Percentiles rank a stretch among this genome's conserved stretches.
Conservation (phyloP, 1,139 yeast species). For the Eremothecium cymbalariae region DNA sequence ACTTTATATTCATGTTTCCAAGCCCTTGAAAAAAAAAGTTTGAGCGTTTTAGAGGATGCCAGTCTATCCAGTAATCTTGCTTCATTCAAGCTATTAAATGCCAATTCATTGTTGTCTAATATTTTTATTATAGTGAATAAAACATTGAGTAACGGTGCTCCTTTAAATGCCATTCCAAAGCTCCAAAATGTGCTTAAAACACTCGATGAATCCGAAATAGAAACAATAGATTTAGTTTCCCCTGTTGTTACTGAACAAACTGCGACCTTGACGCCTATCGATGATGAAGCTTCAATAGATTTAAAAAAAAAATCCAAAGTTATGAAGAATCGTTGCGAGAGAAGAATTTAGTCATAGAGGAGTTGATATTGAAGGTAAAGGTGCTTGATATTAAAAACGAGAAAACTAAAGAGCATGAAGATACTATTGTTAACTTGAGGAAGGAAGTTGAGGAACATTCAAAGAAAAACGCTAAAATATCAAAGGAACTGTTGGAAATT, state of each 20-base stretch:
- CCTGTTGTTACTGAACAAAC: not conserved
- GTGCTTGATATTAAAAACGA: conserved; percentile 10
- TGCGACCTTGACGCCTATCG: not conserved
- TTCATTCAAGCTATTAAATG: not conserved
- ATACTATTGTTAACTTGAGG: conserved; percentile 1
- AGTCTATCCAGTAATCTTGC: not conserved
- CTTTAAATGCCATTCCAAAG: not conserved
- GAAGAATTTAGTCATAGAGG: conserved; percentile 7
- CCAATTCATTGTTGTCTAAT: not conserved
- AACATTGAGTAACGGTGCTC: not conserved
- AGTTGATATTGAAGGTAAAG: conserved; percentile 10
- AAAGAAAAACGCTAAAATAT: conserved; percentile 1
- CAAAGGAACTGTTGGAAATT: not conserved
- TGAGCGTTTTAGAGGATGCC: not conserved
- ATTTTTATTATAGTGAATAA: not conserved
- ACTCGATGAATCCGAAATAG: not conserved
- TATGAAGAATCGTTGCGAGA: conserved; percentile 1
- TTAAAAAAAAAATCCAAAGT: not conserved
- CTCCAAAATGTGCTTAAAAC: not conserved
- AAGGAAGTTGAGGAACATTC: conserved; percentile 3
- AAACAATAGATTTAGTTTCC: not conserved
- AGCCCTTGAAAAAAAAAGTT: not conserved
- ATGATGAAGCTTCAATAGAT: not conserved
- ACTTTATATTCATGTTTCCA: conserved; percentile 3
- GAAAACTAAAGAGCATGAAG: conserved; percentile 7